Evolutionary conservation across 2,329 filamentous ascomycete species (phyloP).

Genomic region (Penicillium fuscoglaucum): DNA sequence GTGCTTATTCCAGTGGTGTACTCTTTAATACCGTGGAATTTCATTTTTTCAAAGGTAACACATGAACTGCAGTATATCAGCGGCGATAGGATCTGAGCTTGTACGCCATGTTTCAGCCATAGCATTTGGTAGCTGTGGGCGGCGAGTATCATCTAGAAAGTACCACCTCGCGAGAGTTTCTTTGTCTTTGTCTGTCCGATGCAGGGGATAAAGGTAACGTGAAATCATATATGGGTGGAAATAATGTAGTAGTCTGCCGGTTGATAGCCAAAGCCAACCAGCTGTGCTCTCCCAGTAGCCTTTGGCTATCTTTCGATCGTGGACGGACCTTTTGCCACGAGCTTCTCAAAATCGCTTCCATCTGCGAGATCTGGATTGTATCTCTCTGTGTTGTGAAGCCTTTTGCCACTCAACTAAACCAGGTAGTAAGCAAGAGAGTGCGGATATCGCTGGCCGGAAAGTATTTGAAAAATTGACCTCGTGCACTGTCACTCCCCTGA

Average conservation of each 20-base stretch:
- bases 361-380: neutral
- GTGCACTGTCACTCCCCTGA: neutral
- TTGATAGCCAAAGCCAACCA: slow-evolving; percentile 28
- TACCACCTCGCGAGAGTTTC: slow-evolving; percentile 4
- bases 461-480: slow-evolving; percentile 8
- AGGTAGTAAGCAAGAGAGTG: slow-evolving; percentile 21
- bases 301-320: neutral
- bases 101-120: slow-evolving; percentile 39
- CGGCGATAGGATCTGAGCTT: slow-evolving; percentile 32
- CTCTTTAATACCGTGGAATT: slow-evolving; percentile 24
- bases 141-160: slow-evolving; percentile 35
- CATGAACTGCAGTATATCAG: slow-evolving; percentile 37
- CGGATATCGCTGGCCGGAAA: slow-evolving; percentile 17
- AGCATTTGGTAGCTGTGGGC: slow-evolving; percentile 31
- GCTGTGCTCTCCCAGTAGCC: slow-evolving; percentile 19
- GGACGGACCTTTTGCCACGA: slow-evolving; percentile 6
- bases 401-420: neutral
- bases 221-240: slow-evolving; percentile 2
- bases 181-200: slow-evolving; percentile 6
- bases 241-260: slow-evolving; percentile 28
- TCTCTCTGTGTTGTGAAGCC: slow-evolving; percentile 8
- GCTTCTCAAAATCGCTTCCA: neutral
- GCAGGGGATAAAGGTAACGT: slow-evolving; percentile 28
- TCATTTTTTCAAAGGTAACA: slow-evolving; percentile 16
- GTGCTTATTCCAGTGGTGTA: too few species aligned